Conservation (phyloP, 2,329 filamentous ascomycete species). For the Fonsecaea monophora region DNA sequence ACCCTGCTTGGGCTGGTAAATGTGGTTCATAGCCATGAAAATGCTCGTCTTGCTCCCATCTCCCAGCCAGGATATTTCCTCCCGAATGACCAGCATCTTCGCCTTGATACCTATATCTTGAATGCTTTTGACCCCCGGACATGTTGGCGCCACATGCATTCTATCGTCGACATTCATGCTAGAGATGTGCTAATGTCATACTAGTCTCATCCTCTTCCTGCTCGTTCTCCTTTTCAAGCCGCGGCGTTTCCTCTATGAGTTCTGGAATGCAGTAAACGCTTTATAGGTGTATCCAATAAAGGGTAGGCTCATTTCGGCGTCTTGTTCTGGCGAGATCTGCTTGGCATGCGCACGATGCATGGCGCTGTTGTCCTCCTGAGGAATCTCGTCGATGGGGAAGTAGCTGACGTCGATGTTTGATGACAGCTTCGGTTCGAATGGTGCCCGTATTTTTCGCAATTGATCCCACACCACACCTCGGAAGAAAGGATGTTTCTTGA, state of each 20-base stretch:
- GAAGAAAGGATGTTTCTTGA: conserved; percentile 96
- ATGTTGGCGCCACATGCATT: conserved; percentile 22
- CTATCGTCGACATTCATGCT: conserved; percentile 18
- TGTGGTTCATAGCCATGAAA: conserved; percentile 17
- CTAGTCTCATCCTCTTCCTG: background rate
- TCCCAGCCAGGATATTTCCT: background rate
- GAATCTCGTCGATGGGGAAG: conserved; percentile 98
- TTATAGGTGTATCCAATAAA: conserved; percentile 99
- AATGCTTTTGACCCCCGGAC: conserved; percentile 19
- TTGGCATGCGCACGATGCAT: conserved; percentile 82
- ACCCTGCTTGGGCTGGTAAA: conserved; percentile 21
- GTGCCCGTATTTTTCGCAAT: conserved; percentile 88
- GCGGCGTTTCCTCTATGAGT: conserved; percentile 30
- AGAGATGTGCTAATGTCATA: conserved; percentile 16
- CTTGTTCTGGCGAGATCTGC: conserved; percentile 75
- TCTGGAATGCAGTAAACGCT: conserved; percentile 77
- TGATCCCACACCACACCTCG: conserved; percentile 94
- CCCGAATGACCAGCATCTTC: conserved; percentile 8
- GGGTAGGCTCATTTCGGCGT: conserved; percentile 92
- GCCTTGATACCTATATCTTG: conserved; percentile 6
- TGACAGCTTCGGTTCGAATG: conserved; percentile 91
- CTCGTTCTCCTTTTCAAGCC: conserved; percentile 2
- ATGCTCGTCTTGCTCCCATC: conserved; percentile 9
- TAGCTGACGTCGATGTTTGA: conserved; percentile 97
- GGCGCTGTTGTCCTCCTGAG: conserved; percentile 92